Evolutionary conservation across 331 rosid species (phyloP).

Genomic region (Stylosanthes scabra): DNA sequence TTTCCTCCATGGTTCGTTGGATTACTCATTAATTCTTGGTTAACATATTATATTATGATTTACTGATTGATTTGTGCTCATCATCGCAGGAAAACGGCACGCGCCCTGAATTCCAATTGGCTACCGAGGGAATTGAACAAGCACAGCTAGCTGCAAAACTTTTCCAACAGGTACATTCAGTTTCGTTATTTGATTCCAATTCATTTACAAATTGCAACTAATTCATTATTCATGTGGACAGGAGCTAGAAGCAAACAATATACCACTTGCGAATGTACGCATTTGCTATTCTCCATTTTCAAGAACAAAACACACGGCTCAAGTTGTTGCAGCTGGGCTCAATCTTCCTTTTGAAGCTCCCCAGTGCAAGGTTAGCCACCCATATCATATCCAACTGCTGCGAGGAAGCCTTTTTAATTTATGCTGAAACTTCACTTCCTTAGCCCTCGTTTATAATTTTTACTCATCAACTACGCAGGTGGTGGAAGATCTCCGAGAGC

Average conservation of each 20-base stretch:
- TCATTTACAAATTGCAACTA: too few species aligned
- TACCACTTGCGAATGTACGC: conserved; percentile 61
- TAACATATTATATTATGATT: neutral
- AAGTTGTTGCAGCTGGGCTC: conserved; percentile 62
- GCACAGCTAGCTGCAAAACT: conserved; percentile 67
- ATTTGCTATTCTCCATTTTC: conserved; percentile 90
- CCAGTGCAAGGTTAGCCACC: conserved; percentile 68
- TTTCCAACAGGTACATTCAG: conserved; percentile 55
- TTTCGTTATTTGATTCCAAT: too few species aligned
- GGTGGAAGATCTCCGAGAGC: conserved; percentile 72
- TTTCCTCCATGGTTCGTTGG: conserved; percentile 63
- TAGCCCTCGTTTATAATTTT: neutral
- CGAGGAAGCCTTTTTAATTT: neutral
- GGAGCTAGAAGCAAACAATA: conserved; percentile 61
- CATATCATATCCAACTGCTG: neutral
- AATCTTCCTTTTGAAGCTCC: conserved; percentile 68
- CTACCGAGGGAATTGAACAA: conserved; percentile 70
- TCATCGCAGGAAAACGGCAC: conserved; percentile 75
- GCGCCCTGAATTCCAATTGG: conserved; percentile 72
- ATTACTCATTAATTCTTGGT: neutral
- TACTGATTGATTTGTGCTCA: too few species aligned
- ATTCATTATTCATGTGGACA: conserved; percentile 26
- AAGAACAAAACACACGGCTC: conserved; percentile 77
- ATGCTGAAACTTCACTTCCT: too few species aligned
- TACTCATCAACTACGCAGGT: conserved; percentile 46